Conservation (phyloP, 2,329 filamentous ascomycete species). For the Exserohilum turcica region DNA sequence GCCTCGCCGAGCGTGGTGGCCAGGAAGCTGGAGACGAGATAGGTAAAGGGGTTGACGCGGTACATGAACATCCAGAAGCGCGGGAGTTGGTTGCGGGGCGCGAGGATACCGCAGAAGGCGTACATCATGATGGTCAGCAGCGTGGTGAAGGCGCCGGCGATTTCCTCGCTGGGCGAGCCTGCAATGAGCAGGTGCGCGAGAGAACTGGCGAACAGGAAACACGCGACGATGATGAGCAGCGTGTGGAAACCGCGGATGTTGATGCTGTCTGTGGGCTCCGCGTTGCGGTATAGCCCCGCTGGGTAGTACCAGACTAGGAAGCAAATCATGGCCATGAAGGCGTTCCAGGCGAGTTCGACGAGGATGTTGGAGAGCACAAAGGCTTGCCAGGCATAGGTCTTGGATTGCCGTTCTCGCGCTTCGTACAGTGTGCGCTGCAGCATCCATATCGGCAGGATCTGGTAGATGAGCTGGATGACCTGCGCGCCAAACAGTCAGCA, state of each 20-base stretch:
- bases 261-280: constrained; percentile 60
- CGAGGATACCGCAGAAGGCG: constrained; percentile 62
- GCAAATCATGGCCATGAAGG: constrained; percentile 58
- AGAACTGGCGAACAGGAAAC: constrained; percentile 67
- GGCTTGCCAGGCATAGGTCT: constrained; percentile 74
- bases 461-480: constrained; percentile 42
- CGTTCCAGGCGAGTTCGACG: constrained; percentile 65
- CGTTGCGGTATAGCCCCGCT: constrained; percentile 73
- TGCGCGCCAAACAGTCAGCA: not conserved
- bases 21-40: constrained; percentile 67
- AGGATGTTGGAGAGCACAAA: constrained; percentile 73
- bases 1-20: constrained; percentile 51
- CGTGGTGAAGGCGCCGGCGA: constrained; percentile 64
- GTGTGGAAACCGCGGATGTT: constrained; percentile 71
- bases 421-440: constrained; percentile 63
- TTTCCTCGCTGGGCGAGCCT: constrained; percentile 70
- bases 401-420: constrained; percentile 65
- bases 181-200: constrained; percentile 77
- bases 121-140: constrained; percentile 62
- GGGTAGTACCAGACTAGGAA: constrained; percentile 63
- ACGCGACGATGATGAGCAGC: constrained; percentile 63
- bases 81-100: constrained; percentile 62
- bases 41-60: constrained; percentile 69
- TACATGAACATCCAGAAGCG: constrained; percentile 84
- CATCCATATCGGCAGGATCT: constrained; percentile 64